Evolutionary conservation across 2,329 filamentous ascomycete species (phyloP).

Genomic region (Scedosporium dehoogii): DNA sequence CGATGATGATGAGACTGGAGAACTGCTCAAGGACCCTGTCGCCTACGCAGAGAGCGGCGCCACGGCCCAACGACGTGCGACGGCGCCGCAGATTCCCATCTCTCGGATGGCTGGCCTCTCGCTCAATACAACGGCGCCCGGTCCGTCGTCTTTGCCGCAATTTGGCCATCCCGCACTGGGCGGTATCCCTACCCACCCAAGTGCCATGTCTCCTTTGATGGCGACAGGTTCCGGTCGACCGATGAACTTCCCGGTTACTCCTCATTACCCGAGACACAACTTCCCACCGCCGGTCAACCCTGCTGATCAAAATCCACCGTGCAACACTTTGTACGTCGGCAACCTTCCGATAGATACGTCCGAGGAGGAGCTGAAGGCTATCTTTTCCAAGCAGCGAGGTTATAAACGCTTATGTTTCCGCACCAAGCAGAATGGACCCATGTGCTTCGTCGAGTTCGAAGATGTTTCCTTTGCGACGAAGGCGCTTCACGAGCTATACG

Average conservation of each 20-base stretch:
- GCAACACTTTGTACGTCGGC: constrained; percentile 97
- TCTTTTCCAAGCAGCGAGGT: constrained; percentile 87
- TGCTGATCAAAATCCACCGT: constrained; percentile 91
- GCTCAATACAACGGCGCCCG: constrained; percentile 49
- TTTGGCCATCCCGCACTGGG: constrained; percentile 24
- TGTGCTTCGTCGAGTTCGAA: constrained; percentile 99
- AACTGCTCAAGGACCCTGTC: constrained; percentile 62
- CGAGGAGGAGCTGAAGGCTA: constrained; percentile 87
- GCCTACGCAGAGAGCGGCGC: constrained; percentile 53
- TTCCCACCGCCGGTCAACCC: constrained; percentile 83
- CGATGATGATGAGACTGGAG: constrained; percentile 61
- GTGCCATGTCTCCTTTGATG: constrained; percentile 47
- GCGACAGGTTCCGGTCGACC: constrained; percentile 15
- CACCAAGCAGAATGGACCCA: constrained; percentile 89
- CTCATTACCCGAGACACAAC: constrained; percentile 50
- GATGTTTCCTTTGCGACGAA: constrained; percentile 88
- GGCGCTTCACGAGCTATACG: constrained; percentile 81
- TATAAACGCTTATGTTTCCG: constrained; percentile 94
- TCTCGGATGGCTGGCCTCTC: constrained; percentile 60
- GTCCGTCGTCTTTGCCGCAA: constrained; percentile 42
- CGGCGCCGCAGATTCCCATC: constrained; percentile 62
- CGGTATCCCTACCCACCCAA: constrained; percentile 21
- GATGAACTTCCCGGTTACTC: constrained; percentile 17
- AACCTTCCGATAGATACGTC: constrained; percentile 88
- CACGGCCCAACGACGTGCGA: constrained; percentile 49